phyloP scores from a whole-genome alignment of 2,329 filamentous ascomycete genomes.

The Ophiocordyceps robertsii region DNA sequence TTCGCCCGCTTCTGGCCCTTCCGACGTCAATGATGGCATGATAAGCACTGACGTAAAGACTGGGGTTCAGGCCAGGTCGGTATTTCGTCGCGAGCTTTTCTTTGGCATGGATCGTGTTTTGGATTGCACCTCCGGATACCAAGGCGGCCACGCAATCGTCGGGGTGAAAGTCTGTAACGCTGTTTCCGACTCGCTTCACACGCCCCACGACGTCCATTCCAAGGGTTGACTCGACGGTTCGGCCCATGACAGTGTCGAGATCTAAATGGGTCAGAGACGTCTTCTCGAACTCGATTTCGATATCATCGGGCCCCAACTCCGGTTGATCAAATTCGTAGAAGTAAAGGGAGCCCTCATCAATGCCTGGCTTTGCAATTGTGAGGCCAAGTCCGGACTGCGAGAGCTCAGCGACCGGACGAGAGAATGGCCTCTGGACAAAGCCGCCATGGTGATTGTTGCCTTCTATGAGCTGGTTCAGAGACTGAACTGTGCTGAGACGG shows the following conservation, averaged over 20 bases:
- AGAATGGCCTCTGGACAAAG: constrained; percentile 9
- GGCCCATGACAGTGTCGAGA: constrained; percentile 19
- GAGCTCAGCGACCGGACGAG: background rate
- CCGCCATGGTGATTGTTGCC: constrained; percentile 5
- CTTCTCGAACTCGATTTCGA: constrained; percentile 25
- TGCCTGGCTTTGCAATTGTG: constrained; percentile 11
- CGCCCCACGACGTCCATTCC: constrained; percentile 28
- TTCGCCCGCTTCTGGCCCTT: constrained; percentile 11
- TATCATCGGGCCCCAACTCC: constrained; percentile 16
- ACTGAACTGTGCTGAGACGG: constrained; percentile 24
- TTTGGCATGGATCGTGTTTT: constrained; percentile 19
- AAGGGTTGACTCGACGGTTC: constrained; percentile 14
- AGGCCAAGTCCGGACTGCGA: constrained; percentile 9
- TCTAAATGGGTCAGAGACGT: constrained; percentile 23
- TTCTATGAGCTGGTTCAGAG: constrained; percentile 33
- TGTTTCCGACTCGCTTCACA: constrained; percentile 19
- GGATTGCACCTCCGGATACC: constrained; percentile 19
- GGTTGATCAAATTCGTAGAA: constrained; percentile 9
- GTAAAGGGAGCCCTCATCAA: constrained; percentile 10
- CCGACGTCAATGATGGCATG: constrained; percentile 25
- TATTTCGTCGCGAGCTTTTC: constrained; percentile 20
- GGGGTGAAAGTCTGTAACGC: constrained; percentile 15
- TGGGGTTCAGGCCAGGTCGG: constrained; percentile 17
- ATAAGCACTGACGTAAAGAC: constrained; percentile 26
- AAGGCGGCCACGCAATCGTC: constrained; percentile 30